Evolutionary conservation across 805 yeast genomes (phyloP).

Genomic region (Saturnispora diversa): DNA sequence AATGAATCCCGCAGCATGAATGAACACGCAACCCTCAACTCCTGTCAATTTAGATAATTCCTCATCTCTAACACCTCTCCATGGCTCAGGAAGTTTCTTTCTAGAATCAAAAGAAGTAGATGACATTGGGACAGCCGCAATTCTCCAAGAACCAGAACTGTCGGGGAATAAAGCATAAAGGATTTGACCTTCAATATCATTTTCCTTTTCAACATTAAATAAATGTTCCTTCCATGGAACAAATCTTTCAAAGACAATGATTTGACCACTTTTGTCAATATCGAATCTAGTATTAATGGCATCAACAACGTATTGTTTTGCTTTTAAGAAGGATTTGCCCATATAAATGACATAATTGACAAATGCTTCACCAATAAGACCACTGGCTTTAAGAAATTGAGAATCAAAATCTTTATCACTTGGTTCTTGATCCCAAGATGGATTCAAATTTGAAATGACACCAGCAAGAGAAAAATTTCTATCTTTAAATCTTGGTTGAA

Average conservation of each 20-base stretch:
- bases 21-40: constrained; percentile 80
- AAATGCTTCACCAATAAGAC: constrained; percentile 78
- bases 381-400: constrained; percentile 61
- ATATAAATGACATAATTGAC: constrained; percentile 54
- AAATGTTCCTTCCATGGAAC: constrained; percentile 96
- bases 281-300: constrained; percentile 57
- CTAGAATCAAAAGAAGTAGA: constrained; percentile 76
- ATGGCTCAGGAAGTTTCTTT: constrained; percentile 76
- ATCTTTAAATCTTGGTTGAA: constrained; percentile 59
- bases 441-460: constrained; percentile 71
- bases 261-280: constrained; percentile 62
- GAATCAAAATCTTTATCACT: constrained; percentile 59
- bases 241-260: constrained; percentile 64
- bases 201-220: constrained; percentile 58
- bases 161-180: constrained; percentile 78
- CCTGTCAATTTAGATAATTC: constrained; percentile 65
- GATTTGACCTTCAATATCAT: constrained; percentile 45
- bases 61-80: constrained; percentile 96
- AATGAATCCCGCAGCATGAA: constrained; percentile 95
- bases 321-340: constrained; percentile 89
- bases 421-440: constrained; percentile 69
- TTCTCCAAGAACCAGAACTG: constrained; percentile 67
- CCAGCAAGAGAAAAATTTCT: constrained; percentile 70
- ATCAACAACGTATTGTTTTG: constrained; percentile 64
- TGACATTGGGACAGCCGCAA: constrained; percentile 84